A percentile compares a stretch with the other conserved stretches of the same genome.
Conservation (phyloP, 2,329 filamentous ascomycete genomes). For the Ceratocystis ficicola region DNA sequence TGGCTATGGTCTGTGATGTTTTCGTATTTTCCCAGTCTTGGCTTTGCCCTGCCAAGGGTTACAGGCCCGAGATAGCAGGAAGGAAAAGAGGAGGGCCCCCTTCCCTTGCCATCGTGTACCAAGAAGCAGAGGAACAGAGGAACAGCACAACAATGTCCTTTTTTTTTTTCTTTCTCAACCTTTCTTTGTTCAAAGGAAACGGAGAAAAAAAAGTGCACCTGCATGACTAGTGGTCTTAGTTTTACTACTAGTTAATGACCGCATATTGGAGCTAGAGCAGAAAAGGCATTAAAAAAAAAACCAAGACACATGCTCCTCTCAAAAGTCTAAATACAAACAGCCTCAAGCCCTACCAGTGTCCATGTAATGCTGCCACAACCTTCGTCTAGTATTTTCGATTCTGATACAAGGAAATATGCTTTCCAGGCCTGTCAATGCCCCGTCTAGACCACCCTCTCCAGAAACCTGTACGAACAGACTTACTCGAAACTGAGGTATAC, state of each 20-base stretch:
- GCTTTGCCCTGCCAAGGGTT: not conserved
- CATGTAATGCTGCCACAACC: not conserved
- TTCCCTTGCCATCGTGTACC: too few species aligned
- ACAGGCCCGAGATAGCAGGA: not conserved
- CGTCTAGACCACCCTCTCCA: too few species aligned
- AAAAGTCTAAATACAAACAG: not conserved
- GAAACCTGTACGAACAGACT: too few species aligned
- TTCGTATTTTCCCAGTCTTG: not conserved
- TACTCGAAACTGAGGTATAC: too few species aligned
- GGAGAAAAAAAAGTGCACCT: not conserved
- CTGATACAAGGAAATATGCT: not conserved
- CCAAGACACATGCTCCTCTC: not conserved
- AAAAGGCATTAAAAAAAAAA: not conserved
- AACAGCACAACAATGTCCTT: not conserved
- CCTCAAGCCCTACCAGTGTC: not conserved
- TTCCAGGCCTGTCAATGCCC: not conserved
- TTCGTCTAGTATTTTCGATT: too few species aligned
- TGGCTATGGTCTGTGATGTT: too few species aligned
- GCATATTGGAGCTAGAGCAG: not conserved
- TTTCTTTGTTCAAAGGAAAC: not conserved
- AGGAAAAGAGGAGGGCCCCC: not conserved
- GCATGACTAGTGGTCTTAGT: slow-evolving; percentile 28
- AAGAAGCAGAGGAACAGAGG: not conserved
- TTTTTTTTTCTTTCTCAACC: not conserved
- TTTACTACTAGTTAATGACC: not conserved